Conservation (phyloP, 768 basidiomycete species). For the Coprinellus micaceus region DNA sequence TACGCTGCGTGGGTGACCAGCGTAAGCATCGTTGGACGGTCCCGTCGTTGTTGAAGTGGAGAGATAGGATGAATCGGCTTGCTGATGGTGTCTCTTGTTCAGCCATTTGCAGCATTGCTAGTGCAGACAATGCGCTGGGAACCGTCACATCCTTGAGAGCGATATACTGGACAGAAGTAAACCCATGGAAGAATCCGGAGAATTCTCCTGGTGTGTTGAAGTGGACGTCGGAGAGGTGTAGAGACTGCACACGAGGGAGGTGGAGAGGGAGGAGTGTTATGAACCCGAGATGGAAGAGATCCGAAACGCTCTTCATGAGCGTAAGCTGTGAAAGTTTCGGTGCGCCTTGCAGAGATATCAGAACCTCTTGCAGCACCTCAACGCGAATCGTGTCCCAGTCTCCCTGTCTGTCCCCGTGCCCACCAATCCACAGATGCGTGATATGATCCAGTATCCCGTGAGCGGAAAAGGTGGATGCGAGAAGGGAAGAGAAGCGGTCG, state of each 20-base stretch:
- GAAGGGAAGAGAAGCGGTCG: background rate
- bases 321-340: background rate
- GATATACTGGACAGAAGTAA: background rate
- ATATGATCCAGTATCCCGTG: background rate
- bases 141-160: constrained; percentile 1
- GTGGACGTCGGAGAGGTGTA: background rate
- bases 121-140: background rate
- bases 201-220: background rate
- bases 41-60: background rate
- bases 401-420: background rate
- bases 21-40: background rate
- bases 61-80: background rate
- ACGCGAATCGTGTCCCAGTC: background rate
- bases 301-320: background rate
- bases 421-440: background rate
- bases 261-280: background rate
- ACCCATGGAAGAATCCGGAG: background rate
- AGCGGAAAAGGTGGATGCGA: background rate
- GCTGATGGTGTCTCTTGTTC: background rate
- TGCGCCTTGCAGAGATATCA: background rate
- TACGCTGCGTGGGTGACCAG: background rate
- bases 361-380: background rate
- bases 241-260: background rate
- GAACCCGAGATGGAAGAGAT: background rate
- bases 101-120: background rate